phyloP scores from a whole-genome alignment of 1,284 basidiomycete genomes.

The Trametes polyzona region DNA sequence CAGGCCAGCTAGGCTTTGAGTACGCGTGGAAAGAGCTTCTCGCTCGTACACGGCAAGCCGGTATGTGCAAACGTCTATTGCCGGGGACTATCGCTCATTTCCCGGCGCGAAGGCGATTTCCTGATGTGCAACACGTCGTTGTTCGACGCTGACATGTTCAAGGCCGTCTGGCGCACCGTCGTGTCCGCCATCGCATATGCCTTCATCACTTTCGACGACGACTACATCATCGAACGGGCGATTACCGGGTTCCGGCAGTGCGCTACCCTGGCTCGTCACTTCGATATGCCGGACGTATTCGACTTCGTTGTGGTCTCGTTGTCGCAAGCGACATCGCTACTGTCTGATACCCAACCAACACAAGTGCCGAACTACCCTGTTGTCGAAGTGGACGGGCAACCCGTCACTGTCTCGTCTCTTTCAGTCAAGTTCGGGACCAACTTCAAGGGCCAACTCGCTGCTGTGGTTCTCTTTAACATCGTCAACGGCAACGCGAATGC shows the following conservation, averaged over 20 bases:
- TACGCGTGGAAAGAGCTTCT: constrained; percentile 99
- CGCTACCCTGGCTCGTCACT: constrained; percentile 90
- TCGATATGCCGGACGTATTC: constrained; percentile 92
- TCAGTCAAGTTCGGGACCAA: constrained; percentile 95
- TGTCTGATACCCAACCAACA: constrained; percentile 75
- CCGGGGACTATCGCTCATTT: not conserved
- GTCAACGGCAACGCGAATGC: constrained; percentile 97
- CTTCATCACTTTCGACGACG: constrained; percentile 96
- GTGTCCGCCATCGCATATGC: constrained; percentile 91
- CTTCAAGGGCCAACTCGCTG: constrained; percentile 95
- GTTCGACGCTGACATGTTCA: constrained; percentile 96
- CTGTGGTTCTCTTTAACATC: constrained; percentile 97
- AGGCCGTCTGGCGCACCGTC: constrained; percentile 87
- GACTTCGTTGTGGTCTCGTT: constrained; percentile 95
- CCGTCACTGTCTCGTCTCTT: constrained; percentile 88
- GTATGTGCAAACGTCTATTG: constrained; percentile 43
- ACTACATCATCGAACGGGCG: constrained; percentile 93
- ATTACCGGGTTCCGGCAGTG: constrained; percentile 97
- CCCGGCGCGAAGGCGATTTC: constrained; percentile 61
- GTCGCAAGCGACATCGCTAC: constrained; percentile 83
- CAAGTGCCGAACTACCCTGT: constrained; percentile 85
- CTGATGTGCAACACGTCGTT: constrained; percentile 77
- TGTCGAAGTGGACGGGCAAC: constrained; percentile 91
- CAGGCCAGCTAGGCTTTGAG: constrained; percentile 96
- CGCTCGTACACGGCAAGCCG: constrained; percentile 78